A percentile compares a stretch with the other conserved stretches of the same genome.
Evolutionary conservation across 352 stramenopile species (phyloP).

Genomic region (Pythium sukuiense): DNA sequence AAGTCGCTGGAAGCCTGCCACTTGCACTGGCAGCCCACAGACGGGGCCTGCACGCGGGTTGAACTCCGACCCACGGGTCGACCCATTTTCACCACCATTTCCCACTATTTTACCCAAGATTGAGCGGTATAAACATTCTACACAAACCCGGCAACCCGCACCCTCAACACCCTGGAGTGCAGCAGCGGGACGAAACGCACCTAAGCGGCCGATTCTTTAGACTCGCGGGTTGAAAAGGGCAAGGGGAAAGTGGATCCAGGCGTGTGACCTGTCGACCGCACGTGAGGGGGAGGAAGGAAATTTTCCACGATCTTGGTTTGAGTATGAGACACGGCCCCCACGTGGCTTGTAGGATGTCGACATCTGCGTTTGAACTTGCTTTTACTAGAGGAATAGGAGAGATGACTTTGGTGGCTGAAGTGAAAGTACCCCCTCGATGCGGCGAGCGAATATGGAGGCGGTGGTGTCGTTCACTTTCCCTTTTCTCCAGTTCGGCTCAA

Average conservation of each 20-base stretch:
- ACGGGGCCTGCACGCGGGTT: neutral
- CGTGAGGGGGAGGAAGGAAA: conserved; percentile 4
- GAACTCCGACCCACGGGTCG: neutral
- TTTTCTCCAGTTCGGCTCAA: conserved; percentile 14
- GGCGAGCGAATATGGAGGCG: neutral
- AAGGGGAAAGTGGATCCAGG: neutral
- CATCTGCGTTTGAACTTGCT: neutral
- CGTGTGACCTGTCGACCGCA: conserved; percentile 9
- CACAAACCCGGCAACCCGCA: no score
- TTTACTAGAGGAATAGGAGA: neutral
- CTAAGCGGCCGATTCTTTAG: neutral
- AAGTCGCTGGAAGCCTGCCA: neutral
- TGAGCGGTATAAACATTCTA: no score
- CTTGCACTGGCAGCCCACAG: conserved; percentile 9
- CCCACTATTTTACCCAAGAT: neutral
- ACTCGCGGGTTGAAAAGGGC: neutral
- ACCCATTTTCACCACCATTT: neutral
- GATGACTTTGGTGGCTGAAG: neutral
- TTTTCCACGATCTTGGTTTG: conserved; percentile 10
- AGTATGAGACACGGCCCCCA: conserved; percentile 11
- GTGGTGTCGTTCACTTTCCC: conserved; percentile 4
- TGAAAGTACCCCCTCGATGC: neutral
- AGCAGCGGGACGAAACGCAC: neutral
- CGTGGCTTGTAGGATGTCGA: neutral
- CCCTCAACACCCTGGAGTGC: neutral